These are phyloP conservation scores for Scytalidium lignicola DNA, from an alignment of 2,329 filamentous ascomycete genomes.

Conservation along the genomic window DNA sequence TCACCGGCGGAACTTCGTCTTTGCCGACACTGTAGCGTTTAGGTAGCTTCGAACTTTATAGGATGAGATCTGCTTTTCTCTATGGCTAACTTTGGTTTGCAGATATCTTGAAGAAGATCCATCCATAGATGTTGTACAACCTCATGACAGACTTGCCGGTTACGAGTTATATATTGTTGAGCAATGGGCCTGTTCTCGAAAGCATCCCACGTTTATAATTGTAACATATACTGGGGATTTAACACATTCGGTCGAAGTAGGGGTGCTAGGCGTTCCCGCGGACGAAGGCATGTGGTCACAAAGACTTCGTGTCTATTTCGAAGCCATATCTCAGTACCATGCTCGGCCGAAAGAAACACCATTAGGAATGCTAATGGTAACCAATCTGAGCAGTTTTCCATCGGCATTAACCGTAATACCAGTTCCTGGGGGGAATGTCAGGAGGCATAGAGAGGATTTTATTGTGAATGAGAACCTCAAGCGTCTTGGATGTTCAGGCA, in stretches of 20 bases:
- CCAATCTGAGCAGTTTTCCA: constrained; percentile 87
- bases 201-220: constrained; percentile 86
- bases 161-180: constrained; percentile 95
- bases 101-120: constrained; percentile 83
- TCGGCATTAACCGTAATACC: constrained; percentile 88
- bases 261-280: constrained; percentile 74
- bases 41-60: constrained; percentile 27
- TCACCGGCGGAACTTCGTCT: constrained; percentile 52
- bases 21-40: constrained; percentile 62
- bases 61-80: neutral
- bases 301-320: constrained; percentile 76
- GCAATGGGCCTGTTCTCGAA: constrained; percentile 93
- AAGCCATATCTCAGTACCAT: constrained; percentile 78
- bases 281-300: constrained; percentile 78
- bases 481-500: constrained; percentile 83
- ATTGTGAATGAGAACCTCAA: constrained; percentile 95
- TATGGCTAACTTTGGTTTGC: constrained; percentile 5
- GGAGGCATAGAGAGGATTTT: constrained; percentile 74
- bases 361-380: constrained; percentile 84
- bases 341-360: constrained; percentile 77
- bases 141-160: constrained; percentile 64
- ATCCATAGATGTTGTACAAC: constrained; percentile 68
- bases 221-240: constrained; percentile 88
- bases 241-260: constrained; percentile 70
- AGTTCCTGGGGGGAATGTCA: constrained; percentile 80